Evolutionary conservation across 2,329 filamentous ascomycete species (phyloP).

Genomic region (Fusarium brevicatenulatum): DNA sequence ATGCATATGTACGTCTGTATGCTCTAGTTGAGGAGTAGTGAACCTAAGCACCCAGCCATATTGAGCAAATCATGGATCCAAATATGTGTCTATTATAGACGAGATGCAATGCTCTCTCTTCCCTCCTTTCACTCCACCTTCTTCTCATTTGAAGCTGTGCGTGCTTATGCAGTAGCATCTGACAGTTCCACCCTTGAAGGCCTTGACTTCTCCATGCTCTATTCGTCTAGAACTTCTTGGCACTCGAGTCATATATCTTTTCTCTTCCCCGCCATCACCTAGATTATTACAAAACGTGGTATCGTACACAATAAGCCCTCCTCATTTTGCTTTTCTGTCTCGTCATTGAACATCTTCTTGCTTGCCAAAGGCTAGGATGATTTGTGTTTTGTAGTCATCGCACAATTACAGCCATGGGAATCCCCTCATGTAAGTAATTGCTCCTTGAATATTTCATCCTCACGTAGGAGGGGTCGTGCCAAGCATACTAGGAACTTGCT

Average conservation of each 20-base stretch:
- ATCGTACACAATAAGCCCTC: conserved; percentile 40
- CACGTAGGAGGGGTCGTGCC: conserved; percentile 55
- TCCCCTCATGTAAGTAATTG: conserved; percentile 6
- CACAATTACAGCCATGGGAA: neutral
- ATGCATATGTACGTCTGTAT: conserved; percentile 23
- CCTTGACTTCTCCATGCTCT: neutral
- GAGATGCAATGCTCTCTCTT: conserved; percentile 7
- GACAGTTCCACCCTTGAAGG: neutral
- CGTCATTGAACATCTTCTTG: conserved; percentile 5
- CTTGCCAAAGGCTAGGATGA: neutral
- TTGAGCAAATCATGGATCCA: conserved; percentile 35
- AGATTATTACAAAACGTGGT: conserved; percentile 42
- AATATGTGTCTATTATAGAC: conserved; percentile 32
- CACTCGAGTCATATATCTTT: conserved; percentile 25
- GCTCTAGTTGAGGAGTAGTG: conserved; percentile 32
- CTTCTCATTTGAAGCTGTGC: conserved; percentile 1
- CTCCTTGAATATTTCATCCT: conserved; percentile 12
- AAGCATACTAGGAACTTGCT: conserved; percentile 64
- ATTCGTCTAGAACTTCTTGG: conserved; percentile 10
- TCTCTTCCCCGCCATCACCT: conserved; percentile 12
- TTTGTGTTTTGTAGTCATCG: neutral
- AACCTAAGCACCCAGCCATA: conserved; percentile 32
- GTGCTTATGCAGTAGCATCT: neutral
- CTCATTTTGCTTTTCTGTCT: conserved; percentile 17
- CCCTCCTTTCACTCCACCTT: conserved; percentile 14